Evolutionary conservation across 2,329 filamentous ascomycete species (phyloP).

Genomic region (Trichothecium sympodiale): DNA sequence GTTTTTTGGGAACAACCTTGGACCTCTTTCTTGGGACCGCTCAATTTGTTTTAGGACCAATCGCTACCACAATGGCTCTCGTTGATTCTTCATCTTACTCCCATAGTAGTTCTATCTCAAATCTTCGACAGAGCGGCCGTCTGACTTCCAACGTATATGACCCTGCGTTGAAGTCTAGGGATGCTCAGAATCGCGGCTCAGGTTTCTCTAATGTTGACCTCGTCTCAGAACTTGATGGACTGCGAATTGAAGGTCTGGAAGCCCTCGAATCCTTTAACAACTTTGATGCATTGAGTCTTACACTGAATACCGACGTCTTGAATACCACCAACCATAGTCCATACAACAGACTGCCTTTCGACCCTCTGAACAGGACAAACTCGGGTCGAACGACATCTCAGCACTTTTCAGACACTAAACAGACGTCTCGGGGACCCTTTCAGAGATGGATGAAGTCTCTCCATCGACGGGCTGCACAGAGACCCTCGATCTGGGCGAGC

Average conservation of each 20-base stretch:
- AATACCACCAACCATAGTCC: background rate
- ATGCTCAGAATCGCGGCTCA: slow-evolving; percentile 7
- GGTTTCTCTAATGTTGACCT: slow-evolving; percentile 21
- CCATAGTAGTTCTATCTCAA: slow-evolving; percentile 22
- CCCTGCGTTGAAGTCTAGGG: slow-evolving; percentile 1
- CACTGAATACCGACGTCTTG: background rate
- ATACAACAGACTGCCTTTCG: background rate
- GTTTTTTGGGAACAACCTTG: slow-evolving; percentile 4
- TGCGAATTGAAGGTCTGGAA: slow-evolving; percentile 18
- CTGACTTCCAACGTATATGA: slow-evolving; percentile 12
- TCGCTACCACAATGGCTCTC: slow-evolving; percentile 19
- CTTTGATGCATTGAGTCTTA: slow-evolving; percentile 12
- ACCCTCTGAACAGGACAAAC: background rate
- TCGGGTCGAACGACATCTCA: slow-evolving; percentile 1
- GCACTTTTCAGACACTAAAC: background rate
- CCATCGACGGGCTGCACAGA: slow-evolving; percentile 42
- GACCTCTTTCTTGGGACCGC: slow-evolving; percentile 12
- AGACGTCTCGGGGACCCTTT: slow-evolving; percentile 35
- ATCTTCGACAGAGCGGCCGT: slow-evolving; percentile 26
- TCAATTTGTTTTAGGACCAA: slow-evolving; percentile 5
- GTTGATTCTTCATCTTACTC: slow-evolving; percentile 19
- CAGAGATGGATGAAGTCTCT: slow-evolving; percentile 64
- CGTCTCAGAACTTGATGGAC: slow-evolving; percentile 10
- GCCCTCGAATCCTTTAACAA: slow-evolving; percentile 27
- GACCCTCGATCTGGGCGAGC: slow-evolving; percentile 8